Base-by-base conservation (phyloP, 2,329 filamentous ascomycete species). In the Septoria linicola region DNA sequence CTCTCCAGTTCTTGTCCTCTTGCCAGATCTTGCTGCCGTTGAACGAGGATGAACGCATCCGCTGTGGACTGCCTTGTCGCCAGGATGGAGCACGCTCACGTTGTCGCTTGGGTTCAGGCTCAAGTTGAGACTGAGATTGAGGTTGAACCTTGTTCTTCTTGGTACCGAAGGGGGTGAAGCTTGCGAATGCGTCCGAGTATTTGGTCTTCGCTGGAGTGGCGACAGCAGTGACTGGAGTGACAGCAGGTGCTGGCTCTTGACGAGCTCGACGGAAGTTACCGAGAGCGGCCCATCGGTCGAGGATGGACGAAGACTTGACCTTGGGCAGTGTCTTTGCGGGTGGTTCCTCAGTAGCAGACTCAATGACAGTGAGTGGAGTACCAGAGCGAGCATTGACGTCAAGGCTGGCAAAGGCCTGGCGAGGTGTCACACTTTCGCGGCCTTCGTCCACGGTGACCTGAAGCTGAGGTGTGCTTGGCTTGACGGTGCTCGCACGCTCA, bases 201-300 rank as follows among this genome's bases (percentile, higher is more conserved):
- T 63, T 66, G 51, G 58, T 62, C 59, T 66, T 70, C 14, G 63
- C 62, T 13, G 65, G 59, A 64, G 60, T 69, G 55, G 64, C 68
- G 30, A 69, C 65, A 25, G 66, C 61, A 20, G 39, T 67, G 59
- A 54, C 66, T 64, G 54, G 60, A 59, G 63, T 66, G 35, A 68
- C 66, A 37, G 64, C 61, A 43, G 67, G 66, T 54, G 61, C 53
- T 55, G 45, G 49, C 62, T 60, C 80, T 73, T 54, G 77, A 65
- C 79, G 81, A 52, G 82, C 88, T 54, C 90, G 84, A 49, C 92
- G 82, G 63, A 87, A 86, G 68, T 95, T 87, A 57, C 92, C 92
- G 41, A 97, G 78, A 10, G 84, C 88, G 19, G 87, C 83, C 92
- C 92, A 97, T 69, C 95, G 96, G 72, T 96, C 92, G 45, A 88